phyloP scores from a whole-genome alignment of 2,329 filamentous ascomycete genomes.

The Penicillium concentricum region DNA sequence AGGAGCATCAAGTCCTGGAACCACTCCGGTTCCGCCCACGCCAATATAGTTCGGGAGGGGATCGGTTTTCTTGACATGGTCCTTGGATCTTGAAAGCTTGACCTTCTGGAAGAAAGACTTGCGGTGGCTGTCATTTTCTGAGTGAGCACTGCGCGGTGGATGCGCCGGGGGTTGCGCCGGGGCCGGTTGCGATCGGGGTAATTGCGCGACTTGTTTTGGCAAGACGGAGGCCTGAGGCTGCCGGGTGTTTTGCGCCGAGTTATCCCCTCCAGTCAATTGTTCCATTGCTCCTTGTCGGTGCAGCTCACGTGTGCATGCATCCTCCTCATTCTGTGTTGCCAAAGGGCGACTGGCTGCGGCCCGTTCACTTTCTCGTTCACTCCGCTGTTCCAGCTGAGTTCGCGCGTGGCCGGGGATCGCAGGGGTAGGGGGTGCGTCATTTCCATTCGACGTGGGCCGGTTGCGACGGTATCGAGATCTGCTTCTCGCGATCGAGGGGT shows the following conservation, averaged over 20 bases:
- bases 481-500: conserved; percentile 31
- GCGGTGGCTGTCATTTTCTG: conserved; percentile 21
- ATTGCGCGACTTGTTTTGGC: neutral
- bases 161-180: neutral
- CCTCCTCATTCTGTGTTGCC: conserved; percentile 7
- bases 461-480: conserved; percentile 38
- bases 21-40: conserved; percentile 24
- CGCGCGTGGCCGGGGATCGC: conserved; percentile 11
- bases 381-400: neutral
- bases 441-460: conserved; percentile 16
- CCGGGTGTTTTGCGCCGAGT: conserved; percentile 1
- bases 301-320: conserved; percentile 20
- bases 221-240: conserved; percentile 10
- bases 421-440: conserved; percentile 9
- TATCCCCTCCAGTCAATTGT: conserved; percentile 32
- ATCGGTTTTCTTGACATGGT: conserved; percentile 8
- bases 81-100: conserved; percentile 23
- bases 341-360: neutral
- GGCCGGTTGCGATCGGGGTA: neutral
- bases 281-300: conserved; percentile 36
- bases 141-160: neutral
- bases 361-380: neutral
- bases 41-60: conserved; percentile 22
- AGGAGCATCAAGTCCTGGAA: conserved; percentile 69
- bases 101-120: conserved; percentile 34